Conservation (phyloP, 768 basidiomycete species). For the Suillus lakei region DNA sequence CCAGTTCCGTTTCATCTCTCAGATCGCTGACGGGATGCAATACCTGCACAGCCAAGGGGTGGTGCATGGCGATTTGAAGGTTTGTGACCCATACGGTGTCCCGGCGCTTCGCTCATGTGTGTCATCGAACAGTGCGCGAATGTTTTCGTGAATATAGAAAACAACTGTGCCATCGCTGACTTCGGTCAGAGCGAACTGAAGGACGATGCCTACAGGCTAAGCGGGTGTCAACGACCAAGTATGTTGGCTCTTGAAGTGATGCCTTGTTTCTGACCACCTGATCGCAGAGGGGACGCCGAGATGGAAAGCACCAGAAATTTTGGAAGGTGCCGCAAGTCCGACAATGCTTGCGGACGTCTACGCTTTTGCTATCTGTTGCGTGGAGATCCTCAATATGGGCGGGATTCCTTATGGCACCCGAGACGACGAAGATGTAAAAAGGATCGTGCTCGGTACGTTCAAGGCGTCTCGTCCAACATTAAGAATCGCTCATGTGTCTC, state of each 20-base stretch:
- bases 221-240: slow-evolving; percentile 55
- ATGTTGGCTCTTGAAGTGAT: slow-evolving; percentile 22
- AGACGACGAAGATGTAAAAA: slow-evolving; percentile 55
- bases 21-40: slow-evolving; percentile 82
- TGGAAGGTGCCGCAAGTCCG: slow-evolving; percentile 50
- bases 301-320: slow-evolving; percentile 75
- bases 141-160: slow-evolving; percentile 70
- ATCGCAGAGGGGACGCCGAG: slow-evolving; percentile 62
- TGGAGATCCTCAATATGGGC: slow-evolving; percentile 67
- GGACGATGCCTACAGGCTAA: slow-evolving; percentile 67
- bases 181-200: slow-evolving; percentile 86
- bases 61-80: slow-evolving; percentile 85
- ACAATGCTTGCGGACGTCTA: slow-evolving; percentile 70
- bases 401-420: slow-evolving; percentile 59
- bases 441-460: slow-evolving; percentile 53
- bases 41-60: slow-evolving; percentile 74
- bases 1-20: slow-evolving; percentile 64
- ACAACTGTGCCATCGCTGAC: slow-evolving; percentile 76
- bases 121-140: slow-evolving; percentile 59
- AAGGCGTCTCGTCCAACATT: slow-evolving; percentile 17
- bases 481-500: slow-evolving; percentile 21
- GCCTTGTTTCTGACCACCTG: slow-evolving; percentile 2
- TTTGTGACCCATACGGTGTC: slow-evolving; percentile 30
- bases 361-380: slow-evolving; percentile 67
- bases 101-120: neutral